Evolutionary conservation across 2,329 filamentous ascomycete species (phyloP).

Genomic region (Aspergillus costaricaensis): DNA sequence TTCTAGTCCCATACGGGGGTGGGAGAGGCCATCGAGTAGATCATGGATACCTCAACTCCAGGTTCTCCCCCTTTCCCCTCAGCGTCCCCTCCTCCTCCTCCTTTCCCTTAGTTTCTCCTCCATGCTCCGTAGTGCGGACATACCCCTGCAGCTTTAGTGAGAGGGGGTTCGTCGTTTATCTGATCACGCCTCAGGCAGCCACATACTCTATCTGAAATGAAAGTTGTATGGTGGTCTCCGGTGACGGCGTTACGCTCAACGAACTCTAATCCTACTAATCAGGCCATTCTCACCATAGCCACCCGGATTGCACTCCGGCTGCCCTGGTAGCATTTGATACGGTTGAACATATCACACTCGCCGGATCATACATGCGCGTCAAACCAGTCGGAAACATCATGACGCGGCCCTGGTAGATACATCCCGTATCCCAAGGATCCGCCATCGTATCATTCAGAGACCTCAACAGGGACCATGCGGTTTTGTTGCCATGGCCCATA

Average conservation of each 20-base stretch:
- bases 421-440: neutral
- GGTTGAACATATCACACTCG: neutral
- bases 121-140: too few relatives aligned
- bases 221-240: too few relatives aligned
- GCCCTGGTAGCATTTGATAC: neutral
- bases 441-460: neutral
- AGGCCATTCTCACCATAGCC: neutral
- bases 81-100: neutral
- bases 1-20: neutral
- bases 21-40: neutral
- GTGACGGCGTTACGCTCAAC: neutral
- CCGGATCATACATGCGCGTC: neutral
- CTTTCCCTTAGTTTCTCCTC: neutral
- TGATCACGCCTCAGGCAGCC: constrained; percentile 9
- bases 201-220: neutral
- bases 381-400: neutral
- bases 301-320: neutral
- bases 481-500: neutral
- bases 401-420: constrained; percentile 1
- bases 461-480: neutral
- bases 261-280: neutral
- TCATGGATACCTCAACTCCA: neutral
- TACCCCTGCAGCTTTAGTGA: neutral
- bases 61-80: too few relatives aligned
- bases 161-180: neutral